These are phyloP conservation scores for Fusarium robinianum DNA, from an alignment of 2,329 filamentous ascomycete genomes.

Conservation along the genomic window DNA sequence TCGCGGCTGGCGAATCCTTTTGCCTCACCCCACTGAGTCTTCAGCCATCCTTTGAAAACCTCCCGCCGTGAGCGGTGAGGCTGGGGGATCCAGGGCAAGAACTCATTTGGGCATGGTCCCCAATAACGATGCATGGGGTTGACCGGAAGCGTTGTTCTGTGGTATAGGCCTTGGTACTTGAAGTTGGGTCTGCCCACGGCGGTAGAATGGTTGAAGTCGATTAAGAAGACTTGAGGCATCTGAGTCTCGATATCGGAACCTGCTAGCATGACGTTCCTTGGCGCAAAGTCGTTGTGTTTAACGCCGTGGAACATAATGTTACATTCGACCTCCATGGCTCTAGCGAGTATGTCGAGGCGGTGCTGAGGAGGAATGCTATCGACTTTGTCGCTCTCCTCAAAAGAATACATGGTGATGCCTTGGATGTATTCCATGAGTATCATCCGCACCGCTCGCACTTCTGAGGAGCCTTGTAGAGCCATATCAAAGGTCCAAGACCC, in stretches of 20 bases:
- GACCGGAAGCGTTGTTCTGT: too few species aligned
- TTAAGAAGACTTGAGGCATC: background rate
- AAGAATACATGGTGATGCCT: constrained; percentile 5
- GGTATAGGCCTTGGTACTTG: too few species aligned
- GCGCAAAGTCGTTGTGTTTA: constrained; percentile 1
- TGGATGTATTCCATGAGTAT: constrained; percentile 13
- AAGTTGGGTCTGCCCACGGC: too few species aligned
- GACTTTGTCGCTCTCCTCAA: background rate
- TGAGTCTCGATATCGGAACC: background rate
- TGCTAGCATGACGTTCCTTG: constrained; percentile 2
- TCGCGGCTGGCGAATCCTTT: too few species aligned
- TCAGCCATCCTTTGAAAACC: too few species aligned
- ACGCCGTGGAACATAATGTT: constrained; percentile 1
- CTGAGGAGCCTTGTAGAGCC: background rate
- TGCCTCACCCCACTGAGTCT: too few species aligned
- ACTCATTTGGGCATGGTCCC: too few species aligned
- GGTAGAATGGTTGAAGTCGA: background rate
- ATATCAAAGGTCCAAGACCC: constrained; percentile 13
- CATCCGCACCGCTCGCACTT: constrained; percentile 3
- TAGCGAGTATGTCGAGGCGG: constrained; percentile 8
- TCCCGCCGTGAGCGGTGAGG: too few species aligned
- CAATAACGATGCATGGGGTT: too few species aligned
- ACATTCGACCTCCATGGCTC: constrained; percentile 1
- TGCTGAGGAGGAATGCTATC: constrained; percentile 1
- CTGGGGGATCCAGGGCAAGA: too few species aligned